Base-by-base conservation (phyloP, 306 rosid species). In the Lupinus albus region DNA sequence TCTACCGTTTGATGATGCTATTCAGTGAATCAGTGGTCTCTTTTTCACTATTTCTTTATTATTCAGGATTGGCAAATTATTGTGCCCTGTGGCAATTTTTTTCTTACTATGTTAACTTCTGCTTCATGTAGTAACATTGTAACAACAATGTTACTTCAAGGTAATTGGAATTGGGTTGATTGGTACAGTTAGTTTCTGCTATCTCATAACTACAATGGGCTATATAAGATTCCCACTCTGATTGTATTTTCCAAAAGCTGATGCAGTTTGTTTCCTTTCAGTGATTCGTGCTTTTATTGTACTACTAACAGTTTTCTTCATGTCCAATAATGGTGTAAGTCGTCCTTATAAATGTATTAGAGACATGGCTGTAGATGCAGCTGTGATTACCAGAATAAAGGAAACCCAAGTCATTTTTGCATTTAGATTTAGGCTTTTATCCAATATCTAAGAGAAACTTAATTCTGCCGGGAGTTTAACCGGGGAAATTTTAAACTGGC, bases 181-280 rank as follows among this genome's bases (percentile, higher is more conserved):
- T 18, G 57, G 15, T 56, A 35, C 60, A 10, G 2, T 54, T 47
- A 9, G 52, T 66, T 65, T 74, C 15, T 5, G 13, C 36, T 47
- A 18, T 25, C 6, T n/a, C 46, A 38, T 17, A 68, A 56, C 52
- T 56, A 47, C 54, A 21, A 36, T 48, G 20, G 38, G 35, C 55
- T 25, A 65, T 65, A 1, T 18, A 46, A 64, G 32, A 64, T 63
- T 64, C 46, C 13, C 56, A 8, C 49, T 44, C 16, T 32, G 64
- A 25, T 28, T 61, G 42, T 49, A 20, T 61, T 32, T 64, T 74
- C 16, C 72, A 55, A 54, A 48, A 4, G 4, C 12, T 3, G 28
- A 20, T 32, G 33, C 21, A 35, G 68, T 49, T 47, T 56, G 32
- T 35, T 46, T 49, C 15, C 36, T 13, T 32, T 33, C 6, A 33